Conservation (phyloP, 176 grass and related monocot species). For the Avena eriantha region DNA sequence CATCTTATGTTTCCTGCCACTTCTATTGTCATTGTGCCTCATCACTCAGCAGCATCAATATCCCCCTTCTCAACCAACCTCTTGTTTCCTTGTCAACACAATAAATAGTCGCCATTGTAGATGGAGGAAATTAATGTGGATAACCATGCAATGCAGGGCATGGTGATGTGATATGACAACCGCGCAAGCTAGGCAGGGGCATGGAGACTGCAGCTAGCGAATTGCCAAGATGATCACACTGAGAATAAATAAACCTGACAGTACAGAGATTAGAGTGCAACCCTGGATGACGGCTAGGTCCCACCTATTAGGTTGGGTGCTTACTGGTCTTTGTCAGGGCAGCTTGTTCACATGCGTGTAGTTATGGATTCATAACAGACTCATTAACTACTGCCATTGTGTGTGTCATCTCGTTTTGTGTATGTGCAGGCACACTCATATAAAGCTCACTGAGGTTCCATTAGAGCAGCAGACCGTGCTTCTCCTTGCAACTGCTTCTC, state of each 20-base stretch:
- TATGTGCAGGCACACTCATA: slow-evolving; percentile 22
- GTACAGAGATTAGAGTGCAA: not conserved
- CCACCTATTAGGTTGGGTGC: not conserved
- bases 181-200: not conserved
- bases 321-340: slow-evolving; percentile 21
- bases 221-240: slow-evolving; percentile 16
- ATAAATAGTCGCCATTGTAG: slow-evolving; percentile 66
- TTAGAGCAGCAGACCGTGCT: slow-evolving; percentile 19
- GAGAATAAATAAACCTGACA: not conserved
- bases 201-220: slow-evolving; percentile 19
- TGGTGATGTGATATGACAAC: slow-evolving; percentile 7
- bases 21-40: slow-evolving; percentile 24
- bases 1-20: slow-evolving; percentile 38
- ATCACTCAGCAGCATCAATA: slow-evolving; percentile 24
- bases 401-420: slow-evolving; percentile 11
- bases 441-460: slow-evolving; percentile 36
- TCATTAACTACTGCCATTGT: slow-evolving; percentile 23
- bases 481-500: slow-evolving; percentile 6
- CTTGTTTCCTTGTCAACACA: slow-evolving; percentile 19
- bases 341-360: slow-evolving; percentile 36
- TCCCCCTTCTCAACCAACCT: slow-evolving; percentile 40
- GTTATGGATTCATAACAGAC: slow-evolving; percentile 33
- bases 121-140: slow-evolving; percentile 50
- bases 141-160: slow-evolving; percentile 35
- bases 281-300: slow-evolving; percentile 12